These are phyloP conservation scores for Orbilia ellipsospora DNA, from an alignment of 2,329 filamentous ascomycete genomes.

Conservation along the genomic window DNA sequence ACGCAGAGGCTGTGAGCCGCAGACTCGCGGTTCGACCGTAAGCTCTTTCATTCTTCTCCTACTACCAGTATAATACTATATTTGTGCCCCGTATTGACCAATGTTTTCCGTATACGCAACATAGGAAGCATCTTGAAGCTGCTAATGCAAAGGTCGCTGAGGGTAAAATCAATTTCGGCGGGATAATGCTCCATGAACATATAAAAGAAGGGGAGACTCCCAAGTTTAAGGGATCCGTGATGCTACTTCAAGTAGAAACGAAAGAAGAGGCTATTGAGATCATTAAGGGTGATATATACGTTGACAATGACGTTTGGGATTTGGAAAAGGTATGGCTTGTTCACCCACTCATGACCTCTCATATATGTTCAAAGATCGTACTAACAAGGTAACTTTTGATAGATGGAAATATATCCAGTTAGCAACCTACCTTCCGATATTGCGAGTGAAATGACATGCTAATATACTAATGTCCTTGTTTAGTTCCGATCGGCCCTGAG, in stretches of 20 bases:
- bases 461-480: not conserved
- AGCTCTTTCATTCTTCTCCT: not conserved
- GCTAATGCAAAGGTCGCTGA: constrained; percentile 17
- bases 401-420: constrained; percentile 48
- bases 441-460: not conserved
- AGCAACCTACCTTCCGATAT: not conserved
- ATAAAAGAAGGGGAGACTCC: constrained; percentile 44
- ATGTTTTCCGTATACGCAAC: not conserved
- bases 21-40: constrained; percentile 46
- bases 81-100: not conserved
- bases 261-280: constrained; percentile 45
- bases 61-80: not conserved
- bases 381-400: not conserved
- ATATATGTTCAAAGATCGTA: not conserved
- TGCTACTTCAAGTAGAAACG: constrained; percentile 38
- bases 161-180: constrained; percentile 46
- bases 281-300: constrained; percentile 44
- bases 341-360: not conserved
- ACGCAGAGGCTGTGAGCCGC: constrained; percentile 40
- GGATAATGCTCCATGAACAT: constrained; percentile 49
- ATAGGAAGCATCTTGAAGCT: constrained; percentile 43
- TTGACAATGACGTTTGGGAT: constrained; percentile 53
- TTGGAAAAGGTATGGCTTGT: constrained; percentile 36
- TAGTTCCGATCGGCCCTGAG: constrained; percentile 45
- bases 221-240: constrained; percentile 49